Base-by-base conservation (phyloP, 1,284 basidiomycete species). In the Afroboletus lepidellus region DNA sequence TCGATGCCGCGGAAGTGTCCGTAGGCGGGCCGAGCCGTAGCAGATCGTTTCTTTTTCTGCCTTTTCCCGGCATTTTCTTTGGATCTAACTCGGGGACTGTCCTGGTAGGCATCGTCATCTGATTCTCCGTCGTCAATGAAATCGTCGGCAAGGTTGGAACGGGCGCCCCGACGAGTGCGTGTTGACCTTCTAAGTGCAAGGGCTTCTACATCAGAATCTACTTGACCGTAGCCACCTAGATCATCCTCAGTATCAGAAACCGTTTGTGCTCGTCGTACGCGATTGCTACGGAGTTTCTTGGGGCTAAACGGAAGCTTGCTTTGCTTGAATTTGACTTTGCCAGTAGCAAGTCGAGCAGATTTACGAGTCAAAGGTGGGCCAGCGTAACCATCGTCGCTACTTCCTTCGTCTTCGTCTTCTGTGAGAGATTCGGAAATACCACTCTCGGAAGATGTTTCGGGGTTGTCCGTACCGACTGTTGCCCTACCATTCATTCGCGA, bases 1-100 rank as follows among this genome's bases (percentile, higher is more conserved):
- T 62, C 73, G 21, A 88, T 73, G 30, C 74, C 64, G 44, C 85
- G 83, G 60, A 90, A 75, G 62, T 75, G 72, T 16, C 89, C 88
- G 64, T 90, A 90, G 3, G 80, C 81, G 48, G 86, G 81, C 15
- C 77, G 77, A 8, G 78, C 72, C 6, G 69, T 71, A 60, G 73
- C 76, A 18, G 68, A 64, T 21, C 74, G 77, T 50, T 61, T 71
- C 67, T 70, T 70, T 57, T 64, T 61, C 50, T 54, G 55, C 58
- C 56, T 33, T 48, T 60, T 56, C 55, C 60, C 44, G 23, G 29
- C 20, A 5, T 34, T 54, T 51, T 36, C 54, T 16, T 52, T 50
- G 20, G 53, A 54, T 51, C 46, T 53, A 30, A 34, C 60, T 47
- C 62, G 65, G 45, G 72, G 70, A 37, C 61, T 66, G 13, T 60